Evolutionary conservation across 2,329 filamentous ascomycete genomes (phyloP).

Genomic region (Aspergillus vadensis): DNA sequence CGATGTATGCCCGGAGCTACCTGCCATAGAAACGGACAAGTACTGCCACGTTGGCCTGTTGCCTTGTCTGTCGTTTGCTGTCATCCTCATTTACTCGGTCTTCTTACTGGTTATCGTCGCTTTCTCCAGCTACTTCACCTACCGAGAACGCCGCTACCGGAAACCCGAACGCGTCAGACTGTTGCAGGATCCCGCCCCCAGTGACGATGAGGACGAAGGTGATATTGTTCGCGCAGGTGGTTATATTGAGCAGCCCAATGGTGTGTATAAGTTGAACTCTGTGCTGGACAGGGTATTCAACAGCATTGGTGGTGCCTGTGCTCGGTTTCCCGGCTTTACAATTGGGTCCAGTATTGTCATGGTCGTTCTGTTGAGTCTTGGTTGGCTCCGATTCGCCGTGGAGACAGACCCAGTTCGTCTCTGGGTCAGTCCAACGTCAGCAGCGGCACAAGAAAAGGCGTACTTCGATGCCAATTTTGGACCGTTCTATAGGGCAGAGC

Average conservation of each 20-base stretch:
- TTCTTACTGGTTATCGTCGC: constrained; percentile 69
- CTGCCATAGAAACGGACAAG: constrained; percentile 68
- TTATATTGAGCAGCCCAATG: constrained; percentile 76
- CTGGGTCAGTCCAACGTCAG: constrained; percentile 95
- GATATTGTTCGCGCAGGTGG: constrained; percentile 76
- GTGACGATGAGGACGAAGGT: constrained; percentile 92
- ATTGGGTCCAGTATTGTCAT: constrained; percentile 74
- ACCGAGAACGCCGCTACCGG: constrained; percentile 69
- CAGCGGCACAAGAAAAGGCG: constrained; percentile 85
- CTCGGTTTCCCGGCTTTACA: constrained; percentile 80
- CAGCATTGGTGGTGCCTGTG: constrained; percentile 75
- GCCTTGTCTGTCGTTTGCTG: constrained; percentile 91
- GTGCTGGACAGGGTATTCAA: constrained; percentile 79
- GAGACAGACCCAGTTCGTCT: constrained; percentile 87
- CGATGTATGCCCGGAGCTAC: constrained; percentile 78
- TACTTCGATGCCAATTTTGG: constrained; percentile 95
- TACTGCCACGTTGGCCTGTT: constrained; percentile 81
- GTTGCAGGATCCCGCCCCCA: constrained; percentile 78
- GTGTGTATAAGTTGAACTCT: constrained; percentile 80
- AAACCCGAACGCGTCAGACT: constrained; percentile 83
- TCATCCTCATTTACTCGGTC: constrained; percentile 81
- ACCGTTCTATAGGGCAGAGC: constrained; percentile 91
- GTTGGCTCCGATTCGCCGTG: constrained; percentile 85
- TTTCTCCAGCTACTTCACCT: constrained; percentile 73
- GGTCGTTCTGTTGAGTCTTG: constrained; percentile 77